A percentile compares a stretch with the other conserved stretches of the same genome.
Evolutionary conservation across 495 filamentous ascomycete genomes (phyloP).

Genomic region (Podospora conica): DNA sequence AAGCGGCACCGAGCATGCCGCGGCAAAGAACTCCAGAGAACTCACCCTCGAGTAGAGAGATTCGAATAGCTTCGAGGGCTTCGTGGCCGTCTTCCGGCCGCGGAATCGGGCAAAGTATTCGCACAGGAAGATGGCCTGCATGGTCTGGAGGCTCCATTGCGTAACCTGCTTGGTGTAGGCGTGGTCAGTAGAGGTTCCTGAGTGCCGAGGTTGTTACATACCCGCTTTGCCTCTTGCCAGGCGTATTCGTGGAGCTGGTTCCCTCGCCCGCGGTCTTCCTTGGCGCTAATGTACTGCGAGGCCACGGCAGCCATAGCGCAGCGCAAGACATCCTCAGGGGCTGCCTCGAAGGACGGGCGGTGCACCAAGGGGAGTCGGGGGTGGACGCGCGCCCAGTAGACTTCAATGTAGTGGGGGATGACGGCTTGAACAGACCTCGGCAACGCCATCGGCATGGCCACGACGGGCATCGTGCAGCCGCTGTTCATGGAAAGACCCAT

Average conservation of each 20-base stretch:
- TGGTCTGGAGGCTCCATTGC: conserved; percentile 43
- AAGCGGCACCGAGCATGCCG: conserved; percentile 24
- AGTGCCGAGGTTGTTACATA: conserved; percentile 15
- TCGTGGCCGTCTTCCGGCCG: conserved; percentile 39
- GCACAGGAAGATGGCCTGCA: conserved; percentile 51
- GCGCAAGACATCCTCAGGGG: conserved; percentile 34
- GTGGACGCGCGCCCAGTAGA: conserved; percentile 42
- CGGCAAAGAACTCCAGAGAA: conserved; percentile 29
- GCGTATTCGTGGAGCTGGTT: conserved; percentile 42
- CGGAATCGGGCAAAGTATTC: conserved; percentile 50
- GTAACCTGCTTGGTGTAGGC: conserved; percentile 22
- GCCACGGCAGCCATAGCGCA: conserved; percentile 47
- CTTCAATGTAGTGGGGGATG: conserved; percentile 37
- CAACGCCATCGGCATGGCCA: conserved; percentile 30
- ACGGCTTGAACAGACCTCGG: conserved; percentile 25
- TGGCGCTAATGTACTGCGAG: conserved; percentile 38
- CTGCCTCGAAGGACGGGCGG: conserved; percentile 32
- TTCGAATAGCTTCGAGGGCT: conserved; percentile 44
- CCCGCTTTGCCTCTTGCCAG: conserved; percentile 38
- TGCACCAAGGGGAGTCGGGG: conserved; percentile 40
- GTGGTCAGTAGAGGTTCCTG: background rate
- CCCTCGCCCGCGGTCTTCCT: conserved; percentile 41
- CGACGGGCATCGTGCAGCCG: conserved; percentile 18
- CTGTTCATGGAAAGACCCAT: conserved; percentile 24
- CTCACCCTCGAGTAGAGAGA: conserved; percentile 48